Evolutionary conservation across 1,139 yeast species (phyloP), one percentile per base, ranked within the genome.

Genomic region (Hyphopichia buzzinii): DNA sequence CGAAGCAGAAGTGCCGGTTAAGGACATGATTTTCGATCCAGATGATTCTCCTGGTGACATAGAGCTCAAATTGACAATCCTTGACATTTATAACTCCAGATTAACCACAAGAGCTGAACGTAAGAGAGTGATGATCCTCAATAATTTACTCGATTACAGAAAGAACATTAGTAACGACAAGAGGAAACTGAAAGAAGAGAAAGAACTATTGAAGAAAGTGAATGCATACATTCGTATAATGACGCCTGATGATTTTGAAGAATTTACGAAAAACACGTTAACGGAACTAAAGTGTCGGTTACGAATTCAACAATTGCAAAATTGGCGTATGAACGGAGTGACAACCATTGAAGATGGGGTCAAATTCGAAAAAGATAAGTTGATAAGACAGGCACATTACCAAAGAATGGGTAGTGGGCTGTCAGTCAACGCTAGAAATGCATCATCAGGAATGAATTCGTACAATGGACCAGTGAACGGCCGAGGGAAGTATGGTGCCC

Each of bases 1-100:
- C 54, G 99, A 92, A 36, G 98, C 98, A 0, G 99, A 92, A 60
- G 73, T 84, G 38, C 82, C 95, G 0, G 88, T 92, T 26, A 94
- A 92, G 57, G 98, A 94, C 57, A 87, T 92, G 92, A 77, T 84
- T 6, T 92, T 94, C 54, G 97, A 92, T 51, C 88, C 94, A 0
- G 97, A 92, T 44, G 98, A 92, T 52, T 81, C 82, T 42, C 81
- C 84, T 21, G 81, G 83, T 35, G 98, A 92, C 54, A 82, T 90
- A 34, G 96, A 92, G 54, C 75, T 92, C 52, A 92, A 92, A 58
- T 72, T 92, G 47, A 81, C 96, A 1, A 83, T 89, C 4, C 67
- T 92, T 48, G 95, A 88, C 46, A 90, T 92, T 36, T 92, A 92
- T 60, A 89, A 87, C 57, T 84, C 95, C 26, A 74, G 96, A 48